Percentiles rank a stretch among this genome's conserved stretches.
Conservation (phyloP, 2,329 filamentous ascomycete species). For the Microsporum audouinii region DNA sequence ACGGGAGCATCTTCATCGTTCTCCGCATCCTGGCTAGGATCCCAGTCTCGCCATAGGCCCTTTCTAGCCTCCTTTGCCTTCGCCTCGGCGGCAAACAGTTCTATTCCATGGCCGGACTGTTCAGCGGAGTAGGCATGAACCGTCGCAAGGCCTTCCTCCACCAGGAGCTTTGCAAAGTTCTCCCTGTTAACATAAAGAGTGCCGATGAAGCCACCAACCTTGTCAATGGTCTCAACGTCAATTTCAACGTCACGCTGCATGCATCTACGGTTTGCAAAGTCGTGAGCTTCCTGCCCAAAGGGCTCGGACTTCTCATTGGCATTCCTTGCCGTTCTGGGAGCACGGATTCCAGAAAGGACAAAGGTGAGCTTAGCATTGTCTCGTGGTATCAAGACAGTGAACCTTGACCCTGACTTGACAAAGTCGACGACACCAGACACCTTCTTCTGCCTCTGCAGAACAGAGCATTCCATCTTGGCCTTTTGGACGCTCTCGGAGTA, state of each 20-base stretch:
- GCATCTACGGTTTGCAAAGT: constrained; percentile 76
- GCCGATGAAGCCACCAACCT: constrained; percentile 94
- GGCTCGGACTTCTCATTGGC: constrained; percentile 75
- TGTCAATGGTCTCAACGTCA: constrained; percentile 88
- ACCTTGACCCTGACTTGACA: constrained; percentile 92
- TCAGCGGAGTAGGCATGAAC: constrained; percentile 94
- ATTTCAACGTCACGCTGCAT: constrained; percentile 94
- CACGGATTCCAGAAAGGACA: constrained; percentile 84
- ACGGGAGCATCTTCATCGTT: constrained; percentile 42
- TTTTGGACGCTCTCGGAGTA: constrained; percentile 89
- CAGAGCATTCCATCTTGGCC: constrained; percentile 83
- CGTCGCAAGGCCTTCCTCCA: constrained; percentile 86
- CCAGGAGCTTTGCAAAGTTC: constrained; percentile 83
- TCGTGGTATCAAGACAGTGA: constrained; percentile 80
- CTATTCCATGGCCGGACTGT: constrained; percentile 77
- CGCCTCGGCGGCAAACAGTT: constrained; percentile 78
- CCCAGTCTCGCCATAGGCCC: constrained; percentile 88
- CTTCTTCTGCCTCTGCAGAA: constrained; percentile 80
- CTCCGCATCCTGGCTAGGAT: constrained; percentile 71
- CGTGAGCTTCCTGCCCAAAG: constrained; percentile 87
- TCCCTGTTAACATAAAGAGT: constrained; percentile 87
- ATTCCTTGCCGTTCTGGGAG: constrained; percentile 73
- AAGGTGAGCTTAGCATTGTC: constrained; percentile 93
- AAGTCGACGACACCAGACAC: constrained; percentile 92
- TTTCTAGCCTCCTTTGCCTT: constrained; percentile 80